Evolutionary conservation across 2,329 filamentous ascomycete genomes (phyloP), one percentile per base, ranked within the genome.

Genomic region (Neurospora sp.): DNA sequence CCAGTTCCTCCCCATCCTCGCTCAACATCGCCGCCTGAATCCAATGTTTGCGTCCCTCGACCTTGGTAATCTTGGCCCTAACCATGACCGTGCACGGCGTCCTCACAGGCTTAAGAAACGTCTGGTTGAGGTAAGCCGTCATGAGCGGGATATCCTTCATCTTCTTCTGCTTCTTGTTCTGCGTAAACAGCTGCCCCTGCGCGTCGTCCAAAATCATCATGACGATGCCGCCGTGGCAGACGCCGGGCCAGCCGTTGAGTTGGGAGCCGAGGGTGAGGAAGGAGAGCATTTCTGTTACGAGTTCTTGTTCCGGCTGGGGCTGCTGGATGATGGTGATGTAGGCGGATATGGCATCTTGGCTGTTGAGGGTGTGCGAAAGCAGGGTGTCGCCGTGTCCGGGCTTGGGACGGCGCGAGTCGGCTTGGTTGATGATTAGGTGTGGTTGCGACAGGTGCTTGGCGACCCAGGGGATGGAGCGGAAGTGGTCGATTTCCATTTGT

Each of bases 121-220:
- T 82, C 2, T 85, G 83, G 68, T 88, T 88, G 68, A 90, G 76
- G 75, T 86, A 85, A 5, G 81, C 85, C 11, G 86, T 87, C 75
- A 85, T 81, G 17, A 80, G 77, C 17, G 76, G 75, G 4, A 74
- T 66, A 3, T 71, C 52, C 6, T 73, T 70, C 6, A 76, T 69
- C 23, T 68, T 68, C 12, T 72, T 69, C 41, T 74, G 40, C 36
- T 28, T 17, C 41, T 72, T 72, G 71, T 86, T 85, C 37, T 82
- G 74, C 2, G 79, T 79, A 10, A 86, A 78, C 19, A 88, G 72
- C 6, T 84, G 78, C 0, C 87, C 86, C 76, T 86, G 83, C 6
- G 80, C 78, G 75, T 90, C 88, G 74, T 90, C 88, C 28, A 90
- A 76, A n/a, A 90, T 75, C 0, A 84, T 82, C 8, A 83, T 82